These are phyloP conservation scores for Endogone sp. DNA, from an alignment of 192 early-diverging fungal species.

Conservation along the genomic window DNA sequence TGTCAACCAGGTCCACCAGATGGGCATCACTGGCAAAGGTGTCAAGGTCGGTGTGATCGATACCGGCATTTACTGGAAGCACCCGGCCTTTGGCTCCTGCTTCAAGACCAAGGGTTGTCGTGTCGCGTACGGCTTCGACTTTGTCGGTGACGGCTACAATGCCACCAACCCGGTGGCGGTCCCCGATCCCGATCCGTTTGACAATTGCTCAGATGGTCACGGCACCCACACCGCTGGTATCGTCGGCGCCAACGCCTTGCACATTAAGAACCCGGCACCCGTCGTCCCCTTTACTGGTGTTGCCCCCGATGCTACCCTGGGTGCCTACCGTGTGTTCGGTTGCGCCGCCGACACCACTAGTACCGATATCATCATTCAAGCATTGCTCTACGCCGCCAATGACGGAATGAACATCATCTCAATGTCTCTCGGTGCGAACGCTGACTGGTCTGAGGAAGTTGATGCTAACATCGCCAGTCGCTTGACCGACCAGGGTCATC, in stretches of 20 bases:
- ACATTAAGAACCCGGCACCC: neutral
- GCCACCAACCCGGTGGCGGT: neutral
- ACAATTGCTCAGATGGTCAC: constrained; percentile 30
- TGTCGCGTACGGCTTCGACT: constrained; percentile 48
- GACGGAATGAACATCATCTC: constrained; percentile 77
- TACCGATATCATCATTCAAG: constrained; percentile 66
- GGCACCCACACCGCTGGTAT: constrained; percentile 50
- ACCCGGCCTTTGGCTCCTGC: constrained; percentile 55
- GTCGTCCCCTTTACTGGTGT: constrained; percentile 49
- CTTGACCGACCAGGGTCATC: constrained; percentile 34
- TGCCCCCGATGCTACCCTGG: constrained; percentile 64
- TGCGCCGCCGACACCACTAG: constrained; percentile 19
- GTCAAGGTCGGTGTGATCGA: constrained; percentile 67
- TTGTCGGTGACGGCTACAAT: constrained; percentile 17
- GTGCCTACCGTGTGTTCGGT: constrained; percentile 80
- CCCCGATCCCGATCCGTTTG: constrained; percentile 17
- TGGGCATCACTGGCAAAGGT: constrained; percentile 58
- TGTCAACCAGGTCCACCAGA: constrained; percentile 39
- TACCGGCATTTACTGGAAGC: constrained; percentile 63
- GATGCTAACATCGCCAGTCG: constrained; percentile 20
- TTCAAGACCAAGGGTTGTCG: constrained; percentile 30
- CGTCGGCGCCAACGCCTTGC: constrained; percentile 15
- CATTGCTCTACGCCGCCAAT: constrained; percentile 55
- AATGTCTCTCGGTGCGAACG: constrained; percentile 67
- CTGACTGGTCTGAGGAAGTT: constrained; percentile 12